phyloP scores from a whole-genome alignment of 2,329 filamentous ascomycete species.

The Sphaerostilbella broomeana region DNA sequence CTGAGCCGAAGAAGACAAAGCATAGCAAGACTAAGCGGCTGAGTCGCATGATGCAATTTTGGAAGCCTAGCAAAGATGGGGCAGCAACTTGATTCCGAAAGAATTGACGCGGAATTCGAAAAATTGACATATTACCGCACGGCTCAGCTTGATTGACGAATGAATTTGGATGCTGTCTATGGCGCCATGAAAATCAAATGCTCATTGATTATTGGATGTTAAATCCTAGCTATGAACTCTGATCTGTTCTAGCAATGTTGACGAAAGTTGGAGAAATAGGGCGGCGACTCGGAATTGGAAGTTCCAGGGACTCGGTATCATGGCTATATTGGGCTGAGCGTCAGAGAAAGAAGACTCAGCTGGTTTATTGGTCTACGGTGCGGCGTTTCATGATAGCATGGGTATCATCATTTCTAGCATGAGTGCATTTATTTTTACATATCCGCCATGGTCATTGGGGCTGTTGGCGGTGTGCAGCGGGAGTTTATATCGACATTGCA shows the following conservation, averaged over 20 bases:
- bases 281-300: too few species aligned
- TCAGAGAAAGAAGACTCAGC: background rate
- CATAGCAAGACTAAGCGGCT: conserved; percentile 61
- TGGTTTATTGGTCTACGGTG: background rate
- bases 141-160: conserved; percentile 27
- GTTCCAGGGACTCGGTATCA: too few species aligned
- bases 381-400: conserved; percentile 26
- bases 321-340: too few species aligned
- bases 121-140: too few species aligned
- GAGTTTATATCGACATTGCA: conserved; percentile 1
- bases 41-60: conserved; percentile 72
- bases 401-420: conserved; percentile 31
- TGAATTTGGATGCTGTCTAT: conserved; percentile 34
- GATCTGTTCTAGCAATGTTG: too few species aligned
- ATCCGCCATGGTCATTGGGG: background rate
- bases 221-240: too few species aligned
- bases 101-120: too few species aligned
- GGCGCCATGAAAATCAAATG: conserved; percentile 24
- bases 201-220: too few species aligned
- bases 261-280: too few species aligned
- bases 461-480: background rate
- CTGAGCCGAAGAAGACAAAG: conserved; percentile 48
- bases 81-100: conserved; percentile 20
- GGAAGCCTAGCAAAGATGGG: conserved; percentile 54
- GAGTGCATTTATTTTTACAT: conserved; percentile 8